Conservation (phyloP, 1,284 basidiomycete species). For the Leccinum idahoense region DNA sequence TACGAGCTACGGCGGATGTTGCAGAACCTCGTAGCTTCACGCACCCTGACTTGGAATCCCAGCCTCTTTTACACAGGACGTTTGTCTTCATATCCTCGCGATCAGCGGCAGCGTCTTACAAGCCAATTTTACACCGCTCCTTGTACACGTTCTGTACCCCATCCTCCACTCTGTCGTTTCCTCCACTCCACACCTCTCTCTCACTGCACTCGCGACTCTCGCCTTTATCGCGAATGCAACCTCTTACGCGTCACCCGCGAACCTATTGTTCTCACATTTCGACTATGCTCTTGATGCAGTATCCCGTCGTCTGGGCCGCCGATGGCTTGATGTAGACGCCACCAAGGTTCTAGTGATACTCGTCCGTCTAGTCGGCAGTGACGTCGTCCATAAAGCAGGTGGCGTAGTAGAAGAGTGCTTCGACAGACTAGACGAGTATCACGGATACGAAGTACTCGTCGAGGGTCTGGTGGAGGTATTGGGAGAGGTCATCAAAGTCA, state of each 20-base stretch:
- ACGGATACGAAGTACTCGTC: slow-evolving; percentile 82
- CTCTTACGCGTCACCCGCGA: slow-evolving; percentile 79
- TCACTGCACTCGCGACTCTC: slow-evolving; percentile 69
- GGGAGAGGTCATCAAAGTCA: slow-evolving; percentile 67
- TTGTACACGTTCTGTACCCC: slow-evolving; percentile 79
- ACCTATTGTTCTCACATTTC: slow-evolving; percentile 86
- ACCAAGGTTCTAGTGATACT: slow-evolving; percentile 78
- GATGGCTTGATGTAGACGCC: slow-evolving; percentile 75
- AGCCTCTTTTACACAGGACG: slow-evolving; percentile 52
- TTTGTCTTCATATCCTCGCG: slow-evolving; percentile 71
- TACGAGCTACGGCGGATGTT: slow-evolving; percentile 35
- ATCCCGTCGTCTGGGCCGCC: slow-evolving; percentile 70
- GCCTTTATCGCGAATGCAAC: slow-evolving; percentile 62
- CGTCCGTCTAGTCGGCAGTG: slow-evolving; percentile 77
- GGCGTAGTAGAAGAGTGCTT: slow-evolving; percentile 95
- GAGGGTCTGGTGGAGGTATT: slow-evolving; percentile 87
- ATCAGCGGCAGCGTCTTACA: slow-evolving; percentile 65
- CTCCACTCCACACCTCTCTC: slow-evolving; percentile 56
- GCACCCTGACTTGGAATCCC: slow-evolving; percentile 26
- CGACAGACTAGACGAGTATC: slow-evolving; percentile 88
- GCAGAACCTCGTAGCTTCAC: slow-evolving; percentile 41
- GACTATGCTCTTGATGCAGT: slow-evolving; percentile 91
- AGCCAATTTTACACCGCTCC: slow-evolving; percentile 61
- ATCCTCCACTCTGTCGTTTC: slow-evolving; percentile 80
- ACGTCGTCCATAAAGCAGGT: slow-evolving; percentile 80